Conservation (phyloP, 331 rosid genomes). For the Erythrophleum ivorense region DNA sequence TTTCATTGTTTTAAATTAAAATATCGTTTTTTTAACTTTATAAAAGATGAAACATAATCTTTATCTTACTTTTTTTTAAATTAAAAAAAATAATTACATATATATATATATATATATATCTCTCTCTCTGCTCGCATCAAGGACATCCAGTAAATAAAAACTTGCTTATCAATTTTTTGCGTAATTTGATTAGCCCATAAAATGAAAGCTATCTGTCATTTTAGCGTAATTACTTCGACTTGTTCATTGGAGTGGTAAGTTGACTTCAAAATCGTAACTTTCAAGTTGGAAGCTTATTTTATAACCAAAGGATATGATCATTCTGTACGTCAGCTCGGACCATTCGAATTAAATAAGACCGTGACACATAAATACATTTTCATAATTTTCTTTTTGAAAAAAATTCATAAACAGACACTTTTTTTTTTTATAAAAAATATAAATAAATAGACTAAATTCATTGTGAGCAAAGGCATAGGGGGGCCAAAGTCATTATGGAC, state of each 20-base stretch:
- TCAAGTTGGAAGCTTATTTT: background rate
- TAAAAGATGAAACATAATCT: too few species aligned
- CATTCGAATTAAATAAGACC: background rate
- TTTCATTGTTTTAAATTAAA: too few species aligned
- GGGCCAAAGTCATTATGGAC: background rate
- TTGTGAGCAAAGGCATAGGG: background rate
- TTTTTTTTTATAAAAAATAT: too few species aligned
- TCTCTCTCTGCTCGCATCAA: too few species aligned
- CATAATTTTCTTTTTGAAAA: background rate
- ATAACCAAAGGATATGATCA: background rate
- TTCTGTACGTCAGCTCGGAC: background rate
- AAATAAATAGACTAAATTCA: background rate
- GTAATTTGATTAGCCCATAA: background rate
- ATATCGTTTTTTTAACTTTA: too few species aligned
- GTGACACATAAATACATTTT: background rate
- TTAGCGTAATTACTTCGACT: background rate
- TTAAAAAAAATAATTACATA: too few species aligned
- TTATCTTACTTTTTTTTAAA: too few species aligned
- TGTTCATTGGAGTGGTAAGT: background rate
- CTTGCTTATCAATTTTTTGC: background rate
- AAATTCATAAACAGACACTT: too few species aligned
- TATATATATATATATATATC: too few species aligned
- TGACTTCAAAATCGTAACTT: constrained; percentile 6
- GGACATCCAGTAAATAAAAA: background rate
- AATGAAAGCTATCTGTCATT: background rate